Evolutionary conservation across 805 yeast genomes (phyloP).

Genomic region (Lachancea sp.): DNA sequence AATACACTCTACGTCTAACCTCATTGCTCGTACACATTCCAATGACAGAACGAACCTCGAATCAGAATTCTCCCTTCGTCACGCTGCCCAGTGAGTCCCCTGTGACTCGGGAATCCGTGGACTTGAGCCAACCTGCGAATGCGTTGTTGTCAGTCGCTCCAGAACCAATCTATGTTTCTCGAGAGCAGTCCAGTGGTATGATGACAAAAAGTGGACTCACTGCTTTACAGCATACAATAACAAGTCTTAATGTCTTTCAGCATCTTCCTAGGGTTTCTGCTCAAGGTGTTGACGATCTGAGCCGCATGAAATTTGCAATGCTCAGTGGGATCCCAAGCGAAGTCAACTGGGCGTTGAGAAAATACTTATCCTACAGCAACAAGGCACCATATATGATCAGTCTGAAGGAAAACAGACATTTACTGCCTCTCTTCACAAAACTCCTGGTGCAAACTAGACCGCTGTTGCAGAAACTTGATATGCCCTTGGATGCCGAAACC

Average conservation of each 20-base stretch:
- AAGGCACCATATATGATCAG: conserved; percentile 45
- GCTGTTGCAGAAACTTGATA: conserved; percentile 21
- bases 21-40: neutral
- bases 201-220: conserved; percentile 16
- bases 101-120: conserved; percentile 2
- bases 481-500: conserved; percentile 18
- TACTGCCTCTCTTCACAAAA: conserved; percentile 35
- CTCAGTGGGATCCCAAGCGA: conserved; percentile 59
- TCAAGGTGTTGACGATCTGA: conserved; percentile 57
- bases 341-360: conserved; percentile 62
- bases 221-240: conserved; percentile 26
- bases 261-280: conserved; percentile 31
- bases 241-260: conserved; percentile 30
- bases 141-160: conserved; percentile 24
- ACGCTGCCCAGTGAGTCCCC: conserved; percentile 6
- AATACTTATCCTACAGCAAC: conserved; percentile 34
- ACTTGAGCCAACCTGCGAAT: conserved; percentile 8
- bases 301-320: conserved; percentile 65
- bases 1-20: too few species aligned
- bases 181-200: conserved; percentile 28
- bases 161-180: conserved; percentile 26
- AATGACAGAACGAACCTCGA: conserved; percentile 4
- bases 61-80: conserved; percentile 5
- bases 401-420: conserved; percentile 38
- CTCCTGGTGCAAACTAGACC: conserved; percentile 27